These are phyloP conservation scores for Cinnamomum micranthum DNA, from an alignment of 164 flowering plant genomes.

Conservation along the genomic window DNA sequence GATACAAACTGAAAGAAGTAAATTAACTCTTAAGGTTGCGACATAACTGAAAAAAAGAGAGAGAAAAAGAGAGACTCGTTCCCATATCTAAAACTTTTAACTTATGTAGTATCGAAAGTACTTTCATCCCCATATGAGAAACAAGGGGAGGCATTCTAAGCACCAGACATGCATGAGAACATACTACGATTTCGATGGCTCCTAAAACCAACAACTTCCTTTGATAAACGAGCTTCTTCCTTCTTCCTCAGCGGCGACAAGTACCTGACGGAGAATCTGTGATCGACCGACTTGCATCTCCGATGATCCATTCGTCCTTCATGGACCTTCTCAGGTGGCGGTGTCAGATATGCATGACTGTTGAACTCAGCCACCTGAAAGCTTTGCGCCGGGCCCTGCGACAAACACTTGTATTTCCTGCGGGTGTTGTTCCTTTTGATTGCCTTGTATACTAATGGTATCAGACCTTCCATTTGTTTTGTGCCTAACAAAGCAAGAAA, in stretches of 20 bases:
- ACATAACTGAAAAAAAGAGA: too few species aligned
- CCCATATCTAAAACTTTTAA: too few species aligned
- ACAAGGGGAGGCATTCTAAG: too few species aligned
- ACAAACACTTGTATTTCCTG: constrained; percentile 10
- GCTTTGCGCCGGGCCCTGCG: constrained; percentile 7
- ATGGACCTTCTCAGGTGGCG: not conserved
- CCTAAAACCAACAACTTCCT: not conserved
- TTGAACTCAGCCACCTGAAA: not conserved
- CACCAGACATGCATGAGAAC: too few species aligned
- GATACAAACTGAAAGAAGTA: too few species aligned
- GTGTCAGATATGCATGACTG: not conserved
- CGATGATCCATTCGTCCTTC: not conserved
- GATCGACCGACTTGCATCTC: not conserved
- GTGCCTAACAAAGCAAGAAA: not conserved
- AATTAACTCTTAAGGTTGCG: too few species aligned
- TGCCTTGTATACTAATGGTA: constrained; percentile 14
- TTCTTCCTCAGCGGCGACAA: constrained; percentile 5
- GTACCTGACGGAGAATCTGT: not conserved
- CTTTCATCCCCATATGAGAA: too few species aligned
- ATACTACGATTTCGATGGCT: too few species aligned
- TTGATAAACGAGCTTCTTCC: not conserved
- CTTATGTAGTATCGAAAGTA: too few species aligned
- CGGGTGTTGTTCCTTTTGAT: constrained; percentile 13
- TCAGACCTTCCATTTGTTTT: constrained; percentile 11
- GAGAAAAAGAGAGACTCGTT: too few species aligned